Conservation (phyloP, 2,329 filamentous ascomycete species). For the Cordyceps fumosorosea region DNA sequence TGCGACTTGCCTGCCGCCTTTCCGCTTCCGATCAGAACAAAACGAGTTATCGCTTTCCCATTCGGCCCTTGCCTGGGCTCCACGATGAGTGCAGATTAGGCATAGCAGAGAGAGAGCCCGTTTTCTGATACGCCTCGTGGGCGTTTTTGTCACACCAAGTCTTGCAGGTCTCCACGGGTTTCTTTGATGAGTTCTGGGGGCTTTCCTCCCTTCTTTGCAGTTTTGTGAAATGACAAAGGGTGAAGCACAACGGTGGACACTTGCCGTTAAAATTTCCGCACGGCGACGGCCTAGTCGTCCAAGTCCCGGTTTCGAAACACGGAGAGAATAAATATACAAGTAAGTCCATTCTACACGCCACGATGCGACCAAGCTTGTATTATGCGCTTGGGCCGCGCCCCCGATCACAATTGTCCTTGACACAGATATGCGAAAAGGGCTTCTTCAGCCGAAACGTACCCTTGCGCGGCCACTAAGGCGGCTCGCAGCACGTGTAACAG, state of each 20-base stretch:
- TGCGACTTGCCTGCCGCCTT: background rate
- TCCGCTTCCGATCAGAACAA: conserved; percentile 11
- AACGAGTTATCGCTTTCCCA: background rate
- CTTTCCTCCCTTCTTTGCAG: background rate
- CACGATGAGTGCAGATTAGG: background rate
- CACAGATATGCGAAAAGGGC: background rate
- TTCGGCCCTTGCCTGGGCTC: conserved; percentile 11
- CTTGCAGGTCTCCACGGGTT: background rate
- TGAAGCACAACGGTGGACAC: conserved; percentile 3
- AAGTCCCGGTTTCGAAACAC: conserved; percentile 9
- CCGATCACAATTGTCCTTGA: background rate
- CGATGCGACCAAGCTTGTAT: background rate
- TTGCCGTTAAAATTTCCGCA: background rate
- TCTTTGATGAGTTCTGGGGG: background rate
- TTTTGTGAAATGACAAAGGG: conserved; percentile 8
- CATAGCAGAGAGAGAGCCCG: background rate
- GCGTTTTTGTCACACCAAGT: background rate
- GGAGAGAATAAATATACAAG: background rate
- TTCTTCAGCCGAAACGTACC: conserved; percentile 10
- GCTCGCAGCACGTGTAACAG: background rate
- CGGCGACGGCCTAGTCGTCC: background rate
- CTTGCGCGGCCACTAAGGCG: background rate
- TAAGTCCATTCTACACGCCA: background rate
- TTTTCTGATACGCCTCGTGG: conserved; percentile 2
- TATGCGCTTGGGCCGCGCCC: conserved; percentile 7